Percentiles rank a stretch among this genome's conserved stretches.
phyloP scores from a whole-genome alignment of 129 eudicot species.

The Pseudognaphalium luteoalbum region DNA sequence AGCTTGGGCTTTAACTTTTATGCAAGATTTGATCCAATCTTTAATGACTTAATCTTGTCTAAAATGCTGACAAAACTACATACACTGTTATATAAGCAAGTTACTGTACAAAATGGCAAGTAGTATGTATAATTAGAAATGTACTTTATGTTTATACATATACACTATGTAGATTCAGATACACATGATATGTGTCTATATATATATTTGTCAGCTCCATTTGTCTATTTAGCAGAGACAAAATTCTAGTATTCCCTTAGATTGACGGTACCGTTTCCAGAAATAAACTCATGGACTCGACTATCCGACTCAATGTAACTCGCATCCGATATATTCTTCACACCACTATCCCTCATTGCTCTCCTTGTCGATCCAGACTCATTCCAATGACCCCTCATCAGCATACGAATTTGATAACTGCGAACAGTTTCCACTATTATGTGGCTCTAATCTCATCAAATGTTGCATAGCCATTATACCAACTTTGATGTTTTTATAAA shows the following conservation, averaged over 20 bases:
- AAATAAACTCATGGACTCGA: slow-evolving; percentile 42
- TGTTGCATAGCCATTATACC: slow-evolving; percentile 39
- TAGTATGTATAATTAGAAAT: not conserved
- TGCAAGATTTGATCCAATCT: too few species aligned
- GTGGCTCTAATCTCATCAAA: slow-evolving; percentile 45
- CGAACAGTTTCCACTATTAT: slow-evolving; percentile 44
- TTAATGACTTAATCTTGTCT: not conserved
- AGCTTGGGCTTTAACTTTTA: too few species aligned
- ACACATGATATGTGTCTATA: slow-evolving; percentile 14
- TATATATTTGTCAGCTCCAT: slow-evolving; percentile 19
- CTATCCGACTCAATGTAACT: slow-evolving; percentile 44
- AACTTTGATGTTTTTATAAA: slow-evolving; percentile 36
- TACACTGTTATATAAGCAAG: slow-evolving; percentile 20
- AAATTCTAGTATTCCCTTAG: slow-evolving; percentile 33
- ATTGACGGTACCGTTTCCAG: slow-evolving; percentile 35
- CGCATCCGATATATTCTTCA: slow-evolving; percentile 39
- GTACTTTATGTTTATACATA: not conserved
- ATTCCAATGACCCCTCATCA: slow-evolving; percentile 36
- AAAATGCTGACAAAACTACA: not conserved
- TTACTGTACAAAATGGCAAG: not conserved
- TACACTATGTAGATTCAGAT: not conserved
- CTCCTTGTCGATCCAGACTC: slow-evolving; percentile 40
- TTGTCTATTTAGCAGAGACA: slow-evolving; percentile 27
- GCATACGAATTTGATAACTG: slow-evolving; percentile 45
- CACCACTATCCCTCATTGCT: slow-evolving; percentile 42